These are phyloP conservation scores for Sugiyamaella smithiae DNA, from an alignment of 805 yeast species.

Conservation along the genomic window DNA sequence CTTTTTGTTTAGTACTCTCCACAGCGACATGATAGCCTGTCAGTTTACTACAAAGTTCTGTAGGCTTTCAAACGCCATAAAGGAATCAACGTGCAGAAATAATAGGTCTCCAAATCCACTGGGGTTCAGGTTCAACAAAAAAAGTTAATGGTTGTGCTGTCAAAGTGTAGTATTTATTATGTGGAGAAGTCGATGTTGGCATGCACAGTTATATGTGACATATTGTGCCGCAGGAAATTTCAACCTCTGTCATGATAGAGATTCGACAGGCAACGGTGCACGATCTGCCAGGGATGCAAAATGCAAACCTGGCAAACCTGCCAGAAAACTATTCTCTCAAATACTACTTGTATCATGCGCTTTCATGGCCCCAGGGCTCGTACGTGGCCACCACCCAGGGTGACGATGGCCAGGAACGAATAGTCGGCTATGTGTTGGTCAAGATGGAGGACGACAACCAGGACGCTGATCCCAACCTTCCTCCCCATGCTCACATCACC, in stretches of 20 bases:
- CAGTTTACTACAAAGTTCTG: no score
- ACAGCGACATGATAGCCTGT: neutral
- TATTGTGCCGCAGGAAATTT: slow-evolving; percentile 1
- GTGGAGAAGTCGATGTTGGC: neutral
- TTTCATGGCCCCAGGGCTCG: slow-evolving; percentile 97
- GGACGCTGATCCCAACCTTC: slow-evolving; percentile 22
- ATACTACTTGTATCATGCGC: slow-evolving; percentile 88
- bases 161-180: no score
- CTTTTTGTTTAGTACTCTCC: neutral
- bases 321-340: slow-evolving; percentile 94
- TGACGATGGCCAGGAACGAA: slow-evolving; percentile 68
- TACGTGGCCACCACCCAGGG: slow-evolving; percentile 79
- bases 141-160: no score
- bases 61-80: no score
- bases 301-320: slow-evolving; percentile 83
- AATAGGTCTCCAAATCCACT: no score
- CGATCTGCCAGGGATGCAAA: slow-evolving; percentile 94
- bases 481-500: slow-evolving; percentile 86
- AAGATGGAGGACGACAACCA: slow-evolving; percentile 86
- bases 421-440: slow-evolving; percentile 94
- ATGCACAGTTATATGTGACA: neutral
- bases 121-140: no score
- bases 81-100: no score
- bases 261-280: slow-evolving; percentile 83
- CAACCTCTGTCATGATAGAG: slow-evolving; percentile 46